These are phyloP conservation scores for Aspergillus quadricinctus DNA, from an alignment of 2,329 filamentous ascomycete genomes.

Conservation along the genomic window DNA sequence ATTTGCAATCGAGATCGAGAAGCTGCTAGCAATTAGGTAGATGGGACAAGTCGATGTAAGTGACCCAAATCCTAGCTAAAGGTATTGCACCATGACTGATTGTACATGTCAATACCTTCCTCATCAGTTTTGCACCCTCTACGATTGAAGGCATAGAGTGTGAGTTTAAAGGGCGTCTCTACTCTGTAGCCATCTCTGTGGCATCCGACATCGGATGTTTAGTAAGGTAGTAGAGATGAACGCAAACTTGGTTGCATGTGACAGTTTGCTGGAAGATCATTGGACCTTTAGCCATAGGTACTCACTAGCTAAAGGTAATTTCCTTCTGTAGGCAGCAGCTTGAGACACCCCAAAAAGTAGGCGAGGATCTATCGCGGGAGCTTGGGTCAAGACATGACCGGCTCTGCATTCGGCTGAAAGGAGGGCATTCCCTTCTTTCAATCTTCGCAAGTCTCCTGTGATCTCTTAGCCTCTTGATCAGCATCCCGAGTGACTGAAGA, in stretches of 20 bases:
- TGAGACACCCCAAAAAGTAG: neutral
- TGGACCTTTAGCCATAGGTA: neutral
- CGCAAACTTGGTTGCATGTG: neutral
- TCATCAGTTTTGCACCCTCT: neutral
- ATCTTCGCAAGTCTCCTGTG: neutral
- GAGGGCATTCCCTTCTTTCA: neutral
- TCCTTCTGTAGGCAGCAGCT: neutral
- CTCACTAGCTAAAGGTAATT: no score
- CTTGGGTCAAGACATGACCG: neutral
- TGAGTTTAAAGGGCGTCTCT: neutral
- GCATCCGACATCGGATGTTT: neutral
- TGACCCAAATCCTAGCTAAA: neutral
- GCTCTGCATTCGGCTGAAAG: neutral
- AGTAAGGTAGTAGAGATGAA: neutral
- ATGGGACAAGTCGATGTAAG: neutral
- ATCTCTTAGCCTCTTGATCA: neutral
- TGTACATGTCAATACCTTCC: neutral
- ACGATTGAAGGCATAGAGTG: neutral
- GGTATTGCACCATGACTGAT: neutral
- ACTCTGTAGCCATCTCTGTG: neutral
- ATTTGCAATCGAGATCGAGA: neutral
- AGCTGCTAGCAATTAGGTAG: neutral
- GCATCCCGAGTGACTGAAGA: neutral
- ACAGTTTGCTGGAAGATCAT: neutral
- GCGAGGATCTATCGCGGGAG: neutral